Base-by-base conservation (phyloP, 176 grass and related monocot species). In the Triticum dicoccoides region DNA sequence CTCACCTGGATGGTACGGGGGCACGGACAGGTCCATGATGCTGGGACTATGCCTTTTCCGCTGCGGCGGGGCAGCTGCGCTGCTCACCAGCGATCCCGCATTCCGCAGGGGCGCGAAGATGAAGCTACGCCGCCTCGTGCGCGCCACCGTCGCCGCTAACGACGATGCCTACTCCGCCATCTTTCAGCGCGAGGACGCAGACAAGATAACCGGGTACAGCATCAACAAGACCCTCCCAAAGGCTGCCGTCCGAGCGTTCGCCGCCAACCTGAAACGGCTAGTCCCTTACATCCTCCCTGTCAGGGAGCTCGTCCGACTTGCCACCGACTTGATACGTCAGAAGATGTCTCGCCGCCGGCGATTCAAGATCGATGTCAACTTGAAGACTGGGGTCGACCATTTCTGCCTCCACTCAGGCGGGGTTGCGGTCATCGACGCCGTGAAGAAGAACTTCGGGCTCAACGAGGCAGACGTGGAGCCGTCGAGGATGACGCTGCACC, bases 21-120 rank as follows among this genome's bases (percentile, higher is more conserved):
- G 91, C 38, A 89, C 29, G 42, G 80, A 92, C 68, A 80, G 66
- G 71, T 89, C 91, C 21, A 92, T 92, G 91, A 85, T 93, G 91
- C 82, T 93, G 21, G 88, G 75, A 0, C 71, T 87, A 27, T 70
- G 56, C 39, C 81, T 93, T 2, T 93, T 93, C 59, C 87, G 91
- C n/a, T 87, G 68, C 20, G 91, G 91, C 61, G 87, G 80, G 8
- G 82, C 84, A 8, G 88, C 86, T 1, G 63, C 75, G 84, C 9
- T 93, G 61, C 67, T 93, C 10, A 93, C 85, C 42, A 93, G 82
- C 77, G 63, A 93, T 41, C 76, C 76, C 15, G 37, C 65, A 30
- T 30, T 30, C 30, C 30, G 30, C 30, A 30, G 30, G 30, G 30
- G 30, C 30, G 30, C 30, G 63, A 93, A 93, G 91, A 82, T 93